These are phyloP conservation scores for Mortierella sp. DNA, from an alignment of 371 early-diverging fungal genomes.

Conservation along the genomic window DNA sequence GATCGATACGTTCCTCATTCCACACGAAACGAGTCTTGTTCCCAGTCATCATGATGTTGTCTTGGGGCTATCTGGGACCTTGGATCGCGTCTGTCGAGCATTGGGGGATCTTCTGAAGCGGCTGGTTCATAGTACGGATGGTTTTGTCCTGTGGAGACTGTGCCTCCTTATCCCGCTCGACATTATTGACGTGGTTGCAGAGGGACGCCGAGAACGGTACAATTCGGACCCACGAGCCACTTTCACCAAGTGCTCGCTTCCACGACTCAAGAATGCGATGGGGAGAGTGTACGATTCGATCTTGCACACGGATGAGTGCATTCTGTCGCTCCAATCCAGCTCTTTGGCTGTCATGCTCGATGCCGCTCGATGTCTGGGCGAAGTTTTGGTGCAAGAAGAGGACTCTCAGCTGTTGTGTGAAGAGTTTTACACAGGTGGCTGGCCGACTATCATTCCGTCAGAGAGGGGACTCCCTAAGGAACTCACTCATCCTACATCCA, in stretches of 20 bases:
- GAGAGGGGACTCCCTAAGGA: constrained; percentile 9
- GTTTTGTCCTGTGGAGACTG: constrained; percentile 28
- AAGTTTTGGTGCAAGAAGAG: constrained; percentile 5
- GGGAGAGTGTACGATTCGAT: constrained; percentile 25
- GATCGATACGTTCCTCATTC: constrained; percentile 49
- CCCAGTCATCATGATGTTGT: constrained; percentile 38
- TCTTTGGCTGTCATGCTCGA: constrained; percentile 19
- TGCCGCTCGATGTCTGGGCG: constrained; percentile 22
- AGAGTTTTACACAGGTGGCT: constrained; percentile 35
- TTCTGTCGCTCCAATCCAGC: constrained; percentile 33
- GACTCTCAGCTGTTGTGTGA: constrained; percentile 6
- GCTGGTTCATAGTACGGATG: not conserved
- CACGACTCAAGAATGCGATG: constrained; percentile 20
- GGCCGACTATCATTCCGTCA: constrained; percentile 27
- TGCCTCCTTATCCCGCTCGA: constrained; percentile 27
- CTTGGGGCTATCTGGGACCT: constrained; percentile 33
- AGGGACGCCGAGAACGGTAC: not conserved
- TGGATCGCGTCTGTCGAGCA: constrained; percentile 22
- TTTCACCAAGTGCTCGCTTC: constrained; percentile 16
- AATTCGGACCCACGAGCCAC: not conserved
- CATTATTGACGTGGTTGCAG: constrained; percentile 13
- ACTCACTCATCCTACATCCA: not conserved
- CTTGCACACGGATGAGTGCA: constrained; percentile 25
- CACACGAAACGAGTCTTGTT: constrained; percentile 24
- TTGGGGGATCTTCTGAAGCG: constrained; percentile 20